Evolutionary conservation across 345 rosid genomes (phyloP), one percentile per base, ranked within the genome.

Genomic region (sweet orange (Citrus sinensis)): DNA sequence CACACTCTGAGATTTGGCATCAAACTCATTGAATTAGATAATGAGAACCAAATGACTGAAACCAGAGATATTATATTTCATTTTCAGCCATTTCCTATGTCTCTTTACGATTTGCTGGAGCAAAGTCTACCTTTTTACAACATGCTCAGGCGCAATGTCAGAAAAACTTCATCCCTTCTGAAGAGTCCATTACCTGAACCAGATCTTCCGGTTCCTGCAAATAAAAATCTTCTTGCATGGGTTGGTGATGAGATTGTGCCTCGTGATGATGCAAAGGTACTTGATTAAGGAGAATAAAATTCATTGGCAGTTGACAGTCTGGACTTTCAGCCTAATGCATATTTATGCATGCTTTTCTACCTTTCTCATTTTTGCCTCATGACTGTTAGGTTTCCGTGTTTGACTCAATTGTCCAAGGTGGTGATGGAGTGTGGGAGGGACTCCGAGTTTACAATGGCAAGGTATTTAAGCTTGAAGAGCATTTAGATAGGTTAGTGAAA

Each of bases 341-440:
- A 7, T 29, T 75, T 19, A 71, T 56, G 40, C 27, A 32, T 46
- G 25, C 35, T 55, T 20, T 62, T 51, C 66, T n/a, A 4, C 40
- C 6, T 40, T 65, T 84, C 76, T 85, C 58, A 65, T 75, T 71
- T 24, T 73, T 74, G 67, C 7, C 72, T 58, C 49, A 55, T 46
- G 25, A 58, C 70, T 83, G 42, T 71, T 76, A 95, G 98, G 98
- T 93, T 86, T 92, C 97, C 62, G 95, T 92, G 20, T 93, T 95
- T 82, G 97, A 95, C 84, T 95, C 98, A 51, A 84, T 92, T 75
- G 94, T 95, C 73, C 97, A 93, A 93, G 98, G 98, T 16, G 97
- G 98, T 80, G 95, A 93, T 79, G 93, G 89, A 22, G 98, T 88
- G 66, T 95, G 98, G 98, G 98, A 95, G 89, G 98, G 98, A 67